These are phyloP conservation scores for Letharia lupina DNA, from an alignment of 495 filamentous ascomycete species.

Conservation along the genomic window DNA sequence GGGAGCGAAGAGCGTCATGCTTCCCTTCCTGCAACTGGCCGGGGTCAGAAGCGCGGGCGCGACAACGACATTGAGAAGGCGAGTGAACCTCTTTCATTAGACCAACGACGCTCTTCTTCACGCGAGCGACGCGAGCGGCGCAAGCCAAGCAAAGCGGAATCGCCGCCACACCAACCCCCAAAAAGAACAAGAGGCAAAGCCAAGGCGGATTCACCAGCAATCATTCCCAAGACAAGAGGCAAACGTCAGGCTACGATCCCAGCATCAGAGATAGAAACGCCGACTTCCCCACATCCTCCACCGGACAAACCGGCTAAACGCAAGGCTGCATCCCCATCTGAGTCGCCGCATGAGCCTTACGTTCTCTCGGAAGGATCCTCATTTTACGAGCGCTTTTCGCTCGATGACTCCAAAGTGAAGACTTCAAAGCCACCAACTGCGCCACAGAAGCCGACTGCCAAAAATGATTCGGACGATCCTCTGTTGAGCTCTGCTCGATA, in stretches of 20 bases:
- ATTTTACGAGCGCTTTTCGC: background rate
- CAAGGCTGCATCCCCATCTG: background rate
- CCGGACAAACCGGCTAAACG: background rate
- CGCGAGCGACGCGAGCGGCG: slow-evolving; percentile 1
- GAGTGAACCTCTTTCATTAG: slow-evolving; percentile 32
- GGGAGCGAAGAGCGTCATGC: slow-evolving; percentile 80
- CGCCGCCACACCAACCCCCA: background rate
- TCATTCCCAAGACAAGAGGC: background rate
- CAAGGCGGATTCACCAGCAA: background rate
- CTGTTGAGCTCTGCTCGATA: background rate
- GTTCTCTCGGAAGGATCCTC: background rate
- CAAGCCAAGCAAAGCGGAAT: slow-evolving; percentile 1
- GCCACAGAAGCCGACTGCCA: background rate
- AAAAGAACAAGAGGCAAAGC: background rate
- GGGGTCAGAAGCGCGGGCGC: slow-evolving; percentile 59
- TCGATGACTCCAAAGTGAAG: background rate
- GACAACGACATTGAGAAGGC: slow-evolving; percentile 86
- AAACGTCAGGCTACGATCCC: background rate
- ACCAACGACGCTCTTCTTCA: slow-evolving; percentile 6
- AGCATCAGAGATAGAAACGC: background rate
- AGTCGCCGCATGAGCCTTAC: background rate
- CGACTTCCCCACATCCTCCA: background rate
- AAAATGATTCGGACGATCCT: background rate
- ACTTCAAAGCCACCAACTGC: background rate
- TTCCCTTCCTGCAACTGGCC: slow-evolving; percentile 48